Percentiles rank a stretch among this genome's conserved stretches.
Evolutionary conservation across 148 eudicot genomes (phyloP).

Genomic region (Rhododendron molle): DNA sequence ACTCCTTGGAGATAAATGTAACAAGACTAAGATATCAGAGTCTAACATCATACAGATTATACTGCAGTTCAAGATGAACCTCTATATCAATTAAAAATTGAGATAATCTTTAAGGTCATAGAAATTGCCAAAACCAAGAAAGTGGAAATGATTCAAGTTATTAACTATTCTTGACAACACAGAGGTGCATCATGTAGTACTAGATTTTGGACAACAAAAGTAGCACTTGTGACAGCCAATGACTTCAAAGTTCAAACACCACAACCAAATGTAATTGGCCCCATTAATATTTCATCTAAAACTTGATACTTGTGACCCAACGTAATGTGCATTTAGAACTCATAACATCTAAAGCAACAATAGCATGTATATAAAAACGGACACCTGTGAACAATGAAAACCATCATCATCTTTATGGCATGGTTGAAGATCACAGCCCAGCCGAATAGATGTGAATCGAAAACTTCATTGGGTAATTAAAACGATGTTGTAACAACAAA

Average conservation of each 20-base stretch:
- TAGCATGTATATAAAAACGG: neutral
- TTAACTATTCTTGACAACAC: neutral
- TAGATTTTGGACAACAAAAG: neutral
- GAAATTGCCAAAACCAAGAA: neutral
- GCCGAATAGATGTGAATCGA: neutral
- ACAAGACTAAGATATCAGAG: neutral
- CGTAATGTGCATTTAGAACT: neutral
- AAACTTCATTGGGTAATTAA: neutral
- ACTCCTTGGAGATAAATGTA: neutral
- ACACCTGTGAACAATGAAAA: neutral
- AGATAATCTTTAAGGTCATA: neutral
- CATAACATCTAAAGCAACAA: neutral
- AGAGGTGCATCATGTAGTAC: neutral
- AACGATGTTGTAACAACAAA: neutral
- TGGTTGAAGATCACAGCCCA: neutral
- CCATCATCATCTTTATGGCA: neutral
- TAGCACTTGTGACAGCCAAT: neutral
- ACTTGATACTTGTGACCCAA: neutral
- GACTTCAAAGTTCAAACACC: neutral
- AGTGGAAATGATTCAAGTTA: neutral
- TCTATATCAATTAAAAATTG: neutral
- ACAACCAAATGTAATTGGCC: neutral
- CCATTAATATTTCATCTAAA: neutral
- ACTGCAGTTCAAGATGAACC: neutral
- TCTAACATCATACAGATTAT: neutral